These are phyloP conservation scores for Agaricus subrufescens DNA, from an alignment of 768 basidiomycete species.

Conservation along the genomic window DNA sequence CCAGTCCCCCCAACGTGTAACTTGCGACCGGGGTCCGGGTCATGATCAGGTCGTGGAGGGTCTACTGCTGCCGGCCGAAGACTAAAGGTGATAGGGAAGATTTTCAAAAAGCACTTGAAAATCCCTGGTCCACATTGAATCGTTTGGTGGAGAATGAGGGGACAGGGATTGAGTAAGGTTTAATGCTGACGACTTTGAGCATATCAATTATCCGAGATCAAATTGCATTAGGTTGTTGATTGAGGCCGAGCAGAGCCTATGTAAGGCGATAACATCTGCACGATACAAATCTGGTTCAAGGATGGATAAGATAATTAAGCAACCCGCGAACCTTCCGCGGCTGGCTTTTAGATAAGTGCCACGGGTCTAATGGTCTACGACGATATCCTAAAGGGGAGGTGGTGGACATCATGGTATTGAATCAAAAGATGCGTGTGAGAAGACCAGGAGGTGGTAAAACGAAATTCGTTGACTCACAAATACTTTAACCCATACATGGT, in stretches of 20 bases:
- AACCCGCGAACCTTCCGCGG: constrained; percentile 12
- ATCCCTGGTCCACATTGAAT: neutral
- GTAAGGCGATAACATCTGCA: constrained; percentile 8
- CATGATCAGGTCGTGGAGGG: constrained; percentile 62
- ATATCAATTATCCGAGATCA: constrained; percentile 17
- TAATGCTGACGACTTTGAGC: constrained; percentile 16
- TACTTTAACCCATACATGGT: constrained; percentile 17
- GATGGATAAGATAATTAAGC: constrained; percentile 2
- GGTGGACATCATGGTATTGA: neutral
- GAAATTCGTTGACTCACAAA: constrained; percentile 7
- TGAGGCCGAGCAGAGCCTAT: constrained; percentile 32
- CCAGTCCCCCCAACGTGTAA: constrained; percentile 54
- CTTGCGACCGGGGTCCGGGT: constrained; percentile 62
- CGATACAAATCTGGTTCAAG: constrained; percentile 1
- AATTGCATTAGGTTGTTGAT: constrained; percentile 35
- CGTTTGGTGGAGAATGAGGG: constrained; percentile 10
- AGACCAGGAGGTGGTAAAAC: constrained; percentile 3
- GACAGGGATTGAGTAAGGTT: constrained; percentile 13
- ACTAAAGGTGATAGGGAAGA: constrained; percentile 50
- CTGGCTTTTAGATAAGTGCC: neutral
- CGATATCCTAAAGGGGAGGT: neutral
- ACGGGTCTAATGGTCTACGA: neutral
- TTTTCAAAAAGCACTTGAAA: constrained; percentile 8
- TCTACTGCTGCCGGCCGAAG: constrained; percentile 54
- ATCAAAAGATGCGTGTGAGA: constrained; percentile 7